Evolutionary conservation across 495 filamentous ascomycete species (phyloP).

Genomic region (Talaromyces trachyspermus): DNA sequence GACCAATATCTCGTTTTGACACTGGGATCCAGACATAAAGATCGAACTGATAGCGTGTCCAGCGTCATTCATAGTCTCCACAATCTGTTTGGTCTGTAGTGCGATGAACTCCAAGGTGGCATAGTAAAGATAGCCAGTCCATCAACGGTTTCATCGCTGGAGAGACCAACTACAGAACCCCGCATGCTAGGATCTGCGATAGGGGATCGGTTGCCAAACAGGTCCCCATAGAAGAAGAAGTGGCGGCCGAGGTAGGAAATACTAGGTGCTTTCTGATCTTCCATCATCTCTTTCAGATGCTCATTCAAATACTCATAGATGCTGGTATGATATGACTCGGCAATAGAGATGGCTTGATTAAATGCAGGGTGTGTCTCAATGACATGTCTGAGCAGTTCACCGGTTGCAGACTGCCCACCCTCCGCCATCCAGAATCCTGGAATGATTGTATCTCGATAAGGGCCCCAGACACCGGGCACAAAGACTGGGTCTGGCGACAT

Average conservation of each 20-base stretch:
- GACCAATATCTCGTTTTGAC: conserved; percentile 90
- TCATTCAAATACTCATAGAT: conserved; percentile 93
- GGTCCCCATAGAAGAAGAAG: conserved; percentile 96
- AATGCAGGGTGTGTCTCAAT: conserved; percentile 90
- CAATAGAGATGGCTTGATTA: conserved; percentile 63
- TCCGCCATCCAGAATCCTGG: conserved; percentile 93
- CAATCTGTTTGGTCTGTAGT: conserved; percentile 89
- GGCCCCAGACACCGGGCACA: conserved; percentile 91
- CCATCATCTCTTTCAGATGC: conserved; percentile 69
- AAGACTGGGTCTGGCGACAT: conserved; percentile 91
- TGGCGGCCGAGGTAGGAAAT: conserved; percentile 83
- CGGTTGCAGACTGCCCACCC: conserved; percentile 91
- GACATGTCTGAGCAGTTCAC: conserved; percentile 87
- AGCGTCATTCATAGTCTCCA: conserved; percentile 80
- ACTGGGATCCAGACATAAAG: conserved; percentile 97
- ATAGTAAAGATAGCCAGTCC: conserved; percentile 85
- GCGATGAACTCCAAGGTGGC: conserved; percentile 95
- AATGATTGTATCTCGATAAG: conserved; percentile 87
- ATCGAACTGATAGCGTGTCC: conserved; percentile 84
- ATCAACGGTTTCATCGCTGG: conserved; percentile 75
- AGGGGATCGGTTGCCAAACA: conserved; percentile 95
- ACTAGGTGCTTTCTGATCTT: conserved; percentile 58
- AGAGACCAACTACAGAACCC: conserved; percentile 78
- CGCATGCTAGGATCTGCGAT: conserved; percentile 89
- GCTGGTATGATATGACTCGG: conserved; percentile 69